Conservation (phyloP, 371 early-diverging fungal species). For the Mucor saturninus region DNA sequence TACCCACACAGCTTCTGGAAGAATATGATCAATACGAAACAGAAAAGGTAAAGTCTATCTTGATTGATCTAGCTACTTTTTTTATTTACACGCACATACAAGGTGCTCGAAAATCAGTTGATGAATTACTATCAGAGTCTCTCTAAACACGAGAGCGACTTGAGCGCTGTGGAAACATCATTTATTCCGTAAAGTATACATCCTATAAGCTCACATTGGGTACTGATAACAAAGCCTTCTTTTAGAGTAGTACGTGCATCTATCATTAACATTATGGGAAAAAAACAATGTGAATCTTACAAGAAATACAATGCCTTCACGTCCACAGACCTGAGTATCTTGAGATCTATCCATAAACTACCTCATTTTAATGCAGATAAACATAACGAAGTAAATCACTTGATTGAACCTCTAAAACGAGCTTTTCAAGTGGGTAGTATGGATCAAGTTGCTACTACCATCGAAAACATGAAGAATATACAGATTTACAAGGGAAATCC, state of each 20-base stretch:
- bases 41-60: background rate
- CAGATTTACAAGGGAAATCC: background rate
- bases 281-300: constrained; percentile 16
- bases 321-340: background rate
- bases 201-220: background rate
- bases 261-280: constrained; percentile 15
- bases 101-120: constrained; percentile 8
- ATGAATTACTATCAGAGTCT: background rate
- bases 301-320: background rate
- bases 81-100: background rate
- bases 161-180: background rate
- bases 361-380: constrained; percentile 6
- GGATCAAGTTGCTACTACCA: background rate
- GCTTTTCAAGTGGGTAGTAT: background rate
- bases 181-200: constrained; percentile 7
- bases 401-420: constrained; percentile 8
- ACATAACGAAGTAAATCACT: constrained; percentile 1
- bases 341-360: constrained; percentile 3
- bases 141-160: background rate
- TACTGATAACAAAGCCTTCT: background rate
- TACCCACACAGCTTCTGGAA: background rate
- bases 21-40: background rate
- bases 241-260: constrained; percentile 2
- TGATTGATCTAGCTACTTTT: no score
- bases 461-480: background rate